Base-by-base conservation (phyloP, 768 basidiomycete genomes). In the Boletus fagicola region DNA sequence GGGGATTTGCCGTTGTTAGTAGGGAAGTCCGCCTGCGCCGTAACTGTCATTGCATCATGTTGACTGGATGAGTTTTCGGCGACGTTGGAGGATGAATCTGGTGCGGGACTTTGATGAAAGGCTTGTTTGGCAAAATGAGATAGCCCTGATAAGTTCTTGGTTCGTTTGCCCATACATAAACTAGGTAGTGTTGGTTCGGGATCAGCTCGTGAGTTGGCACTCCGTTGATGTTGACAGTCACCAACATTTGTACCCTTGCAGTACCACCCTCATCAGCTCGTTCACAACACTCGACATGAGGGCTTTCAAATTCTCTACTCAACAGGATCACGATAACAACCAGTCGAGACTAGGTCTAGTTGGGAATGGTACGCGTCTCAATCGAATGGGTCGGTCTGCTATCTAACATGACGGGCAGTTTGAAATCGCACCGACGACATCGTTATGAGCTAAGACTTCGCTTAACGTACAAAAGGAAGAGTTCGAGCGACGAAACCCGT, bases 61-160 rank as follows among this genome's bases (percentile, higher is more conserved):
- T 44, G 43, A 13, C 33, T 44, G 30, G 57, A 35, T n/a, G 55
- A 42, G 30, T 35, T 47, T 43, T 45, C 48, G 15, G 43, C 44
- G 50, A 36, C 30, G 18, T 62, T 54, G 20, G 56, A 42, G 28
- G 58, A 51, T 9, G 55, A 44, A 31, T 60, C 54, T 16, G 45
- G 36, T 15, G 47, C 7, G 1, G 31, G 45, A 22, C 33, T 56
- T 49, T 64, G 64, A 54, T 69, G 67, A 59, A 79, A 76, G 26
- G 76, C 72, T 47, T 76, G 68, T 58, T 72, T 68, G 20, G 77
- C 70, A 51, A 81, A 80, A 57, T 68, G 73, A 54, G 79, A 74
- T 18, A 83, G 63, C 24, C 81, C 78, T 22, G 74, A 72, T 30
- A 83, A 51, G 39, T 61, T 55, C 22, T 73, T 76, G 51, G 74